Base-by-base conservation (phyloP, 805 yeast species). In the Schizosaccharomyces cryophilus region DNA sequence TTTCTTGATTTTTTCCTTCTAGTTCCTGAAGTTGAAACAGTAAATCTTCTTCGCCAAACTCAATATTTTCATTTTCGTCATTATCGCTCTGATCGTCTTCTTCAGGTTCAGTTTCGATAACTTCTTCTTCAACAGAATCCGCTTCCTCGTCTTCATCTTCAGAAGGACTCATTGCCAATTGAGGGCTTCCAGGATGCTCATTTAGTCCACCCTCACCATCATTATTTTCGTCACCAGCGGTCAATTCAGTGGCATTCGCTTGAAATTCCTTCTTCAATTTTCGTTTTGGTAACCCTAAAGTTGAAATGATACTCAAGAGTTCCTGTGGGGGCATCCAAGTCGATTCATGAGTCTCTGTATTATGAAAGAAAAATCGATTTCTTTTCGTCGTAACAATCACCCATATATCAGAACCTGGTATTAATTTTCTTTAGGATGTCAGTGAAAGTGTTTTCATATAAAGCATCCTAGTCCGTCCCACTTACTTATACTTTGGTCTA, bases 321-420 rank as follows among this genome's bases (percentile, higher is more conserved):
- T 66, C 66, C 1, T 66, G 68, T 0, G 72, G 71, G 6, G 75
- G 68, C 26, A 63, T 61, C 78, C 79, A 75, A 4, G 63, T 61
- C 0, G 77, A 72, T 48, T 62, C 62, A 7, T 66, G 63, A 0
- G 72, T 67, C 2, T 51, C 61, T 0, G 38, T 47, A 64, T 76
- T 71, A 62, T 73, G 66, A 58, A 72, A 77, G 66, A 73, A 77
- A 62, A 76, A 73, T 2, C 71, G 61, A 0, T 81, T 82, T 7
- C 70, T 67, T 26, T 69, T 67, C 17, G 75, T 69, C 26, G 78
- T 68, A 0, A 77, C 71, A n/a, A 78, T 62, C 2, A 62, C 45
- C 81, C 81, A 79, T 3, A 68, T 70, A 24, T 71, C 67, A 62
- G 29, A 38, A 40, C 21, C 13, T 64, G 62, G 35, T 58, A 61